phyloP scores from a whole-genome alignment of 2,329 filamentous ascomycete species.

The Pseudocercospora macadamiae region DNA sequence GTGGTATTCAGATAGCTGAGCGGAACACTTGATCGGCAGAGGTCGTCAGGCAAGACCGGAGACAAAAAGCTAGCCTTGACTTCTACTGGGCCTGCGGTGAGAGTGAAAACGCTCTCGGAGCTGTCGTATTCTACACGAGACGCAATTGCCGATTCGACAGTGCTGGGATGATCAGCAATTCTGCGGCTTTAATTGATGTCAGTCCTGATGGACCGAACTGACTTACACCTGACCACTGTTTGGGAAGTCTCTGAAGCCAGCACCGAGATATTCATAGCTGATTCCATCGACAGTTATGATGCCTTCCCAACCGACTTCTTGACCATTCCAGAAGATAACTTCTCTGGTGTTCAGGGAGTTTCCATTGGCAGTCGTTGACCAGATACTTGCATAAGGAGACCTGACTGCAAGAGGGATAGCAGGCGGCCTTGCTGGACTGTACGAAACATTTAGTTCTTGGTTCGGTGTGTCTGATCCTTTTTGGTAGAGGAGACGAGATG shows the following conservation, averaged over 20 bases:
- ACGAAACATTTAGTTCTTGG: slow-evolving; percentile 43
- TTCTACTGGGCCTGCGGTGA: slow-evolving; percentile 14
- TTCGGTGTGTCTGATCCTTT: background rate
- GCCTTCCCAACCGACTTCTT: slow-evolving; percentile 16
- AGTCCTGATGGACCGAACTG: background rate
- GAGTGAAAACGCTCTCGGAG: slow-evolving; percentile 20
- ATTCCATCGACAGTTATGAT: slow-evolving; percentile 13
- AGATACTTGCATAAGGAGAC: slow-evolving; percentile 73
- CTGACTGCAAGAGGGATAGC: slow-evolving; percentile 72
- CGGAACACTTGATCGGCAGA: slow-evolving; percentile 14
- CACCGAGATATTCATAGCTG: slow-evolving; percentile 15
- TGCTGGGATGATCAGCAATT: background rate
- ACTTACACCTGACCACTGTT: background rate
- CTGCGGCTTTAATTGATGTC: too few relatives aligned
- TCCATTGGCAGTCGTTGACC: slow-evolving; percentile 42
- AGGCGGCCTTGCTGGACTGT: slow-evolving; percentile 66
- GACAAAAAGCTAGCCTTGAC: slow-evolving; percentile 17
- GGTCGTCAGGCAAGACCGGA: slow-evolving; percentile 16
- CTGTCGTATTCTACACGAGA: slow-evolving; percentile 13
- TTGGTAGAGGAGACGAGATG: background rate
- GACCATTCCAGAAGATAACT: slow-evolving; percentile 11
- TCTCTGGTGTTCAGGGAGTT: slow-evolving; percentile 7
- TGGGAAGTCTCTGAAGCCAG: background rate
- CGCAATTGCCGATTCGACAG: slow-evolving; percentile 4
- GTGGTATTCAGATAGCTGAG: slow-evolving; percentile 14